A percentile compares a stretch with the other conserved stretches of the same genome.
These are phyloP conservation scores for Xylariaceae sp. DNA, from an alignment of 2,329 filamentous ascomycete species.

Conservation along the genomic window DNA sequence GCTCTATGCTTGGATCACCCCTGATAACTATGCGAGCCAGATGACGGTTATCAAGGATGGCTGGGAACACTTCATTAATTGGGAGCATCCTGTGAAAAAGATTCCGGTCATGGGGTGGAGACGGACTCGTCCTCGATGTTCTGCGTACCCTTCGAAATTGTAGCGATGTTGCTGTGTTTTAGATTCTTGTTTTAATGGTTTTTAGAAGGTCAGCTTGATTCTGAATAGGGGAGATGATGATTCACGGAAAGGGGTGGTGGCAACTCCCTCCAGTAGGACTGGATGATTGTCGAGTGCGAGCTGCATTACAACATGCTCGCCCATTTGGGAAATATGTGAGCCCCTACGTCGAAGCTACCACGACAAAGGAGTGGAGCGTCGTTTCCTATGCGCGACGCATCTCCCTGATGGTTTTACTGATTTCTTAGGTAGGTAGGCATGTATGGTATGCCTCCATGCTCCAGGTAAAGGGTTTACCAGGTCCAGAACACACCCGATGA, in stretches of 20 bases:
- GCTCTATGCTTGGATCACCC: constrained; percentile 5
- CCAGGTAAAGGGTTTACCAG: too few relatives aligned
- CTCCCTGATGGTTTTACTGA: too few relatives aligned
- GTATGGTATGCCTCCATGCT: too few relatives aligned
- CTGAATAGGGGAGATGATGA: not conserved
- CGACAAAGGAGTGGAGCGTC: too few relatives aligned
- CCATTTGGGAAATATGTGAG: too few relatives aligned
- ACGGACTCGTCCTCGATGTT: not conserved
- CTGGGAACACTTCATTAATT: constrained; percentile 25
- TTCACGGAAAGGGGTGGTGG: not conserved
- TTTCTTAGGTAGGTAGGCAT: too few relatives aligned
- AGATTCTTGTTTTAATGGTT: not conserved
- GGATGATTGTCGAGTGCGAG: too few relatives aligned
- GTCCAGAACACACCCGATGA: too few relatives aligned
- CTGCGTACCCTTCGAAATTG: not conserved
- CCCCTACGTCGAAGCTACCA: too few relatives aligned
- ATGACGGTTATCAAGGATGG: constrained; percentile 23
- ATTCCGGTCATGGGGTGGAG: constrained; percentile 1
- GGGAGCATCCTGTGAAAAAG: constrained; percentile 5
- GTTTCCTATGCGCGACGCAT: too few relatives aligned
- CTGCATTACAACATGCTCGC: too few relatives aligned
- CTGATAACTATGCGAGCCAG: constrained; percentile 4
- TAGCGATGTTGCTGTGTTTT: not conserved
- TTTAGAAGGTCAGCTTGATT: not conserved
- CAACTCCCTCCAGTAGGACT: not conserved